A percentile compares a stretch with the other conserved stretches of the same genome.
phyloP scores from a whole-genome alignment of 2,329 filamentous ascomycete species.

The Helotiales sp. region DNA sequence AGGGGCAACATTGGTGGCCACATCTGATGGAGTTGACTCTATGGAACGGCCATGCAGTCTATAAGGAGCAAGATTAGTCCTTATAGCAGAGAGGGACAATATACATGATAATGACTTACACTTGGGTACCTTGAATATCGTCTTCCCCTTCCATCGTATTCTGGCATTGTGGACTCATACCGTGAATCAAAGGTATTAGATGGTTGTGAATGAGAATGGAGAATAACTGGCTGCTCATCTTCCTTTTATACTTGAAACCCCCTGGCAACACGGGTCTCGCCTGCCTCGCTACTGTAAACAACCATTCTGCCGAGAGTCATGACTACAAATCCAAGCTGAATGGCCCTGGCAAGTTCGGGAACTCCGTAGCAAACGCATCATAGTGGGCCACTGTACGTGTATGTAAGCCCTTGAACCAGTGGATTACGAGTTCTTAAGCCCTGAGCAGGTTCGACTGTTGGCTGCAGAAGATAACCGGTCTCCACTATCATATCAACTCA shows the following conservation, averaged over 20 bases:
- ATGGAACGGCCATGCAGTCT: not conserved
- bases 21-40: conserved; percentile 1
- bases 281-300: not conserved
- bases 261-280: not conserved
- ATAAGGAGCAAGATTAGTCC: conserved; percentile 1
- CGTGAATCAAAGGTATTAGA: not conserved
- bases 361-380: conserved; percentile 1
- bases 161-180: not conserved
- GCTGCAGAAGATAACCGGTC: conserved; percentile 3
- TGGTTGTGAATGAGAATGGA: not conserved
- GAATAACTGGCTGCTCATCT: not conserved
- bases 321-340: not conserved
- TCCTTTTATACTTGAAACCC: conserved; percentile 1
- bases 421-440: not conserved
- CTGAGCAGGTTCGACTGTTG: not conserved
- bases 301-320: not conserved
- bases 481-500: not conserved
- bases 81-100: not conserved
- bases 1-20: not conserved
- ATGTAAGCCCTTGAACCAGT: not conserved
- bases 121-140: conserved; percentile 4
- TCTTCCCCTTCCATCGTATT: not conserved
- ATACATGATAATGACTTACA: conserved; percentile 7
- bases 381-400: not conserved
- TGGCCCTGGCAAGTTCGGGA: not conserved